Conservation (phyloP, 2,329 filamentous ascomycete species). For the Shiraia bambusicola region DNA sequence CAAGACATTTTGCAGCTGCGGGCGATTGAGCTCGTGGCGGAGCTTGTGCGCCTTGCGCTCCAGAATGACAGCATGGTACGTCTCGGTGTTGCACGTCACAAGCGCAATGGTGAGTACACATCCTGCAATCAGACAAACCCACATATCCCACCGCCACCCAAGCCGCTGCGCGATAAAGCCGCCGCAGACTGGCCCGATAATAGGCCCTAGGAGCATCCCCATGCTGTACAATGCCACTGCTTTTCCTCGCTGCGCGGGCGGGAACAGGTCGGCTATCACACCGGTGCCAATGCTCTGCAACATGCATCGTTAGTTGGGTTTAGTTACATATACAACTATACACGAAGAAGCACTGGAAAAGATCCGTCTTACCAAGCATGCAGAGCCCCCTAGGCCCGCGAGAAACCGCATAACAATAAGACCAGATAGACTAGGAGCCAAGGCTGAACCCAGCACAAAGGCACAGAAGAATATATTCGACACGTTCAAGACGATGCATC, state of each 20-base stretch:
- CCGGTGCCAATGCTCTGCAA: constrained; percentile 35
- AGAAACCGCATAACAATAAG: constrained; percentile 42
- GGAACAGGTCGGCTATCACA: constrained; percentile 40
- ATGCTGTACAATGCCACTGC: constrained; percentile 35
- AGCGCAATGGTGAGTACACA: constrained; percentile 28
- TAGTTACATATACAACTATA: too few relatives aligned
- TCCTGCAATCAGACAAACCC: constrained; percentile 34
- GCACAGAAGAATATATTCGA: constrained; percentile 54
- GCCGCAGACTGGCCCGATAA: constrained; percentile 37
- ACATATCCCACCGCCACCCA: constrained; percentile 42
- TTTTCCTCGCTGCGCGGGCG: constrained; percentile 34
- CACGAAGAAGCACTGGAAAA: too few relatives aligned
- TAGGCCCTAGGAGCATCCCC: constrained; percentile 37
- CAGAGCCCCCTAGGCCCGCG: constrained; percentile 31
- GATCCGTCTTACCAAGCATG: constrained; percentile 6
- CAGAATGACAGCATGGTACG: constrained; percentile 51
- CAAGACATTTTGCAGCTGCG: constrained; percentile 51
- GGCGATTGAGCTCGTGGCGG: constrained; percentile 48
- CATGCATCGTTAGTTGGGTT: too few relatives aligned
- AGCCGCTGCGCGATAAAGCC: constrained; percentile 40
- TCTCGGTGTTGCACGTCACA: constrained; percentile 49
- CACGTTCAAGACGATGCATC: constrained; percentile 33
- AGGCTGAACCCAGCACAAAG: constrained; percentile 51
- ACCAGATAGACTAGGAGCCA: constrained; percentile 36
- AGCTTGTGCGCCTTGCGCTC: constrained; percentile 60